Conservation (phyloP, 2,329 filamentous ascomycete species). For the Sporothrix mexicana region DNA sequence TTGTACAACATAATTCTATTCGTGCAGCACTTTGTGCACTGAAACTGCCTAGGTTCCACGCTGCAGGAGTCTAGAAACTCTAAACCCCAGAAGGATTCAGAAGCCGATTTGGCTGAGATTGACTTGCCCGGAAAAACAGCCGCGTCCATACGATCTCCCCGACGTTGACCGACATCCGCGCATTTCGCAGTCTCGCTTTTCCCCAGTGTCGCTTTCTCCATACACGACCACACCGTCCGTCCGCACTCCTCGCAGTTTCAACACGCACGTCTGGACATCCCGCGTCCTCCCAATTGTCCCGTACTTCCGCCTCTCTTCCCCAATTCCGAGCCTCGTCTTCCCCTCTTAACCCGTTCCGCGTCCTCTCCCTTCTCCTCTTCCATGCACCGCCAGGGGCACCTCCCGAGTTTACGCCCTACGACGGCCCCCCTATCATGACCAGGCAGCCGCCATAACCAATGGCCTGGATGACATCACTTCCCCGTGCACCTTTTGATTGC, state of each 20-base stretch:
- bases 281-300: constrained; percentile 1
- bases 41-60: background rate
- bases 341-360: background rate
- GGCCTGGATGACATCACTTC: constrained; percentile 34
- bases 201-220: background rate
- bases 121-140: background rate
- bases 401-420: constrained; percentile 3
- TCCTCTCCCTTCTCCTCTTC: background rate
- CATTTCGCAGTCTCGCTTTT: background rate
- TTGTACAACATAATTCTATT: background rate
- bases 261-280: background rate
- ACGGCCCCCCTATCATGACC: constrained; percentile 35
- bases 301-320: background rate
- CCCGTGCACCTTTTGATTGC: background rate
- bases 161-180: constrained; percentile 17
- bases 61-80: background rate
- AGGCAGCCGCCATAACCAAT: constrained; percentile 32
- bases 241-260: background rate
- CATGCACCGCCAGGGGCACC: constrained; percentile 7
- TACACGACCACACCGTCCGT: background rate
- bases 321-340: background rate
- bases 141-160: constrained; percentile 13
- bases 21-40: too few relatives aligned
- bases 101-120: too few relatives aligned
- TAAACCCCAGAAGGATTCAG: background rate